Conservation (phyloP, 73 alveolate genomes). For the Halteria grandinella region DNA sequence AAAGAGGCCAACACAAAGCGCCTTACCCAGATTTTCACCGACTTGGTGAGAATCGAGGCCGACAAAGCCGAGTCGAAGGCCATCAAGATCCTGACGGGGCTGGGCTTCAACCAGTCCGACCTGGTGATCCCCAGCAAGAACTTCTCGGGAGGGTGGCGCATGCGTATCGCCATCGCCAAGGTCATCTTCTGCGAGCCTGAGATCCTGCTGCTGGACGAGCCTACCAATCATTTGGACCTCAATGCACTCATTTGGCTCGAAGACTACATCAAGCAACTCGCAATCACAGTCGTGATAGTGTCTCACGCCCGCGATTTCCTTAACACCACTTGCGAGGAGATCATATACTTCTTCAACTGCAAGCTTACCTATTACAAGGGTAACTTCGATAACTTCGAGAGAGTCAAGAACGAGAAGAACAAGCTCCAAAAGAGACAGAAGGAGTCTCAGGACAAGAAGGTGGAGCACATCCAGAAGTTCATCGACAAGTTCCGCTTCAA, state of each 20-base stretch:
- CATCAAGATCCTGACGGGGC: slow-evolving; percentile 85
- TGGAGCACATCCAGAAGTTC: slow-evolving; percentile 96
- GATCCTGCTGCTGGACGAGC: slow-evolving; percentile 97
- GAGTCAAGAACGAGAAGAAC: slow-evolving; percentile 88
- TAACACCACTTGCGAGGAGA: slow-evolving; percentile 96
- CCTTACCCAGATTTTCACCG: too few relatives aligned
- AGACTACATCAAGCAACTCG: slow-evolving; percentile 90
- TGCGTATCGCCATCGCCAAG: slow-evolving; percentile 98
- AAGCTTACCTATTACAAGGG: slow-evolving; percentile 95
- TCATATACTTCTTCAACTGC: slow-evolving; percentile 94
- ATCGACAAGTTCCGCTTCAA: slow-evolving; percentile 98
- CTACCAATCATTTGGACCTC: slow-evolving; percentile 98
- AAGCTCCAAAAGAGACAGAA: slow-evolving; percentile 78
- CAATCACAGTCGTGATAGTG: slow-evolving; percentile 97
- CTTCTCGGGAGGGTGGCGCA: slow-evolving; percentile 99
- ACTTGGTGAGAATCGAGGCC: slow-evolving; percentile 92
- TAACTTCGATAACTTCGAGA: slow-evolving; percentile 95
- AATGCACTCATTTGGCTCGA: slow-evolving; percentile 99
- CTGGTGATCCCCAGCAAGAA: slow-evolving; percentile 83
- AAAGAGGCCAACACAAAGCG: slow-evolving; percentile 67
- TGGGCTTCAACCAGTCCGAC: slow-evolving; percentile 91
- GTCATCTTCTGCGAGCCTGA: slow-evolving; percentile 98
- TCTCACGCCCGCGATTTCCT: slow-evolving; percentile 99
- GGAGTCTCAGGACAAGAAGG: slow-evolving; percentile 87
- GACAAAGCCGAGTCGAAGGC: slow-evolving; percentile 94